phyloP scores from a whole-genome alignment of 164 flowering plant species.

The Amborella trichopoda region DNA sequence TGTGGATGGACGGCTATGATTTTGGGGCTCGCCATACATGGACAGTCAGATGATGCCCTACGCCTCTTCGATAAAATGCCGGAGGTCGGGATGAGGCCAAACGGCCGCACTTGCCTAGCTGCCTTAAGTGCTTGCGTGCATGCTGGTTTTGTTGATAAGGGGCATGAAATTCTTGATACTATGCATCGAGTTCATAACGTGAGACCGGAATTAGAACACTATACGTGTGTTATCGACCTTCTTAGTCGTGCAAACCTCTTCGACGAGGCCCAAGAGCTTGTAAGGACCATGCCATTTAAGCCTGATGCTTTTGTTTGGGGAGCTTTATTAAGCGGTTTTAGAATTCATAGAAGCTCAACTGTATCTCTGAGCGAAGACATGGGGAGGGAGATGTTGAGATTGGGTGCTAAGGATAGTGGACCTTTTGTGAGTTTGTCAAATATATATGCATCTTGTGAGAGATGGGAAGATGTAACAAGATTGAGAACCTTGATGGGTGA shows the following conservation, averaged over 20 bases:
- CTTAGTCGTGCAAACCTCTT: constrained; percentile 3
- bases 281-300: constrained; percentile 9
- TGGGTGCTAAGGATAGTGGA: constrained; percentile 2
- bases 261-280: constrained; percentile 8
- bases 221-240: constrained; percentile 11
- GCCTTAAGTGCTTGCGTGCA: constrained; percentile 11
- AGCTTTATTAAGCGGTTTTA: constrained; percentile 7
- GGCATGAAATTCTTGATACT: constrained; percentile 1
- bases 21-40: constrained; percentile 6
- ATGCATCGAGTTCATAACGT: constrained; percentile 4
- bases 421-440: constrained; percentile 8
- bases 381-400: not conserved
- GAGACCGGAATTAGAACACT: constrained; percentile 7
- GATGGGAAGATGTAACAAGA: constrained; percentile 8
- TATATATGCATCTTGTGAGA: constrained; percentile 7
- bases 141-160: constrained; percentile 7
- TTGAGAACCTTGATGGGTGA: constrained; percentile 6
- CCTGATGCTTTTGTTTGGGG: constrained; percentile 10
- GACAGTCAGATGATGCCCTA: constrained; percentile 2
- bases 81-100: constrained; percentile 4
- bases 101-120: constrained; percentile 6
- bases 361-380: constrained; percentile 1
- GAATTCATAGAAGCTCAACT: constrained; percentile 1
- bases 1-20: constrained; percentile 8
- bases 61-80: constrained; percentile 7